phyloP scores from a whole-genome alignment of 495 filamentous ascomycete species.

The Lichenothelia convexa region DNA sequence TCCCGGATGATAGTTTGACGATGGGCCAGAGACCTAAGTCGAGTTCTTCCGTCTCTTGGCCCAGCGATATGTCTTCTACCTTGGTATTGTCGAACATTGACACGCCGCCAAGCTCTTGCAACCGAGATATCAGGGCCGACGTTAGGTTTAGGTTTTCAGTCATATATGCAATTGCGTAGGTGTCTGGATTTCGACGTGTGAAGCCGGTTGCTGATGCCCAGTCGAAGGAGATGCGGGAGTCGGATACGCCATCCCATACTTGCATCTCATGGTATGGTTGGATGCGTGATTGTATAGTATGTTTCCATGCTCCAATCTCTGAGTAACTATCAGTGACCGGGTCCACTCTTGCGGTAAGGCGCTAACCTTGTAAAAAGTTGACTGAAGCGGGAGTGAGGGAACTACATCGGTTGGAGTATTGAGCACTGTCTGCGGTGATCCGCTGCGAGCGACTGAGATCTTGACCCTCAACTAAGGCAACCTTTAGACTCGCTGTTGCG shows the following conservation, averaged over 20 bases:
- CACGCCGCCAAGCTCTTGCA: conserved; percentile 49
- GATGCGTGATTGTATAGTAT: conserved; percentile 47
- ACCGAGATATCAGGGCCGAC: conserved; percentile 47
- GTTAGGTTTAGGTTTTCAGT: conserved; percentile 84
- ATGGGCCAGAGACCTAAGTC: conserved; percentile 79
- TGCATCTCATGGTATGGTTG: conserved; percentile 85
- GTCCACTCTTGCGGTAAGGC: conserved; percentile 1
- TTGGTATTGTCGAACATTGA: conserved; percentile 54
- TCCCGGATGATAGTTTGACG: conserved; percentile 41
- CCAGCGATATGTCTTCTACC: conserved; percentile 61
- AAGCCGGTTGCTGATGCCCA: conserved; percentile 28
- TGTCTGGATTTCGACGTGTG: conserved; percentile 6
- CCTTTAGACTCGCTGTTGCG: conserved; percentile 53
- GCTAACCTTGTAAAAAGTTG: conserved; percentile 18
- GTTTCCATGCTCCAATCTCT: conserved; percentile 70
- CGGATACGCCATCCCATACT: conserved; percentile 91
- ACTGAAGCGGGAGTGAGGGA: conserved; percentile 79
- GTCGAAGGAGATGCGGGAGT: conserved; percentile 75
- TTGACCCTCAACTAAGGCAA: conserved; percentile 82
- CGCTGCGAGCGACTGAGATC: conserved; percentile 47
- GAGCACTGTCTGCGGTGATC: conserved; percentile 43
- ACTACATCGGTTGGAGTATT: conserved; percentile 85
- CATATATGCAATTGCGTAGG: conserved; percentile 75
- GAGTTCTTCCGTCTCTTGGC: conserved; percentile 44
- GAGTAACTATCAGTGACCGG: conserved; percentile 23